Conservation (phyloP, 768 basidiomycete species). For the Scleroderma citrinum region DNA sequence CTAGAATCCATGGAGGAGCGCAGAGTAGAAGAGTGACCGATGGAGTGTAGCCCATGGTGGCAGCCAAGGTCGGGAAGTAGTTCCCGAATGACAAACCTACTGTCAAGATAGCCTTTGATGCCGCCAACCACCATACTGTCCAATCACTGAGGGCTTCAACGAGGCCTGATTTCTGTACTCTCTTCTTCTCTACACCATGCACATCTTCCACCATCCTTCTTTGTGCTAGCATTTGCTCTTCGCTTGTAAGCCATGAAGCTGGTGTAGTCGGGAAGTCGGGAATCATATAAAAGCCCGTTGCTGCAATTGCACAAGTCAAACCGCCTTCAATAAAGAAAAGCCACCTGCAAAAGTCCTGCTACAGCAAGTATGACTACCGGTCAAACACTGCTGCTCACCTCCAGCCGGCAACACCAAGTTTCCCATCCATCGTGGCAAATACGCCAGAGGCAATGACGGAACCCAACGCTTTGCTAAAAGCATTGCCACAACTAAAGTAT, state of each 20-base stretch:
- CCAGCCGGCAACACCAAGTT: conserved; percentile 47
- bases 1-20: conserved; percentile 68
- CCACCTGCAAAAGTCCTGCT: conserved; percentile 29
- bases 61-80: conserved; percentile 72
- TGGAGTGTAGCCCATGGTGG: conserved; percentile 60
- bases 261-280: conserved; percentile 41
- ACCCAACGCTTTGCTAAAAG: conserved; percentile 53
- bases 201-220: conserved; percentile 26
- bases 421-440: conserved; percentile 41
- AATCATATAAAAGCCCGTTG: conserved; percentile 40
- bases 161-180: neutral
- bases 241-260: conserved; percentile 35
- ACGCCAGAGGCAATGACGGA: conserved; percentile 45
- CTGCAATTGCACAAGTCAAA: conserved; percentile 39
- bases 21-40: conserved; percentile 67
- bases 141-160: conserved; percentile 50
- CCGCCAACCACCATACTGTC: conserved; percentile 80
- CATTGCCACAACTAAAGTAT: conserved; percentile 44
- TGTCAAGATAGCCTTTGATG: conserved; percentile 33
- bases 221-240: conserved; percentile 31
- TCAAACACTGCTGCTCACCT: conserved; percentile 32
- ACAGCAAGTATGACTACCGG: no score
- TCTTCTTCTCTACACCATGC: conserved; percentile 38
- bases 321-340: conserved; percentile 44
- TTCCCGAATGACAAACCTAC: conserved; percentile 69